These are phyloP conservation scores for Actinomortierella wolfii DNA, from an alignment of 371 early-diverging fungal genomes.

Conservation along the genomic window DNA sequence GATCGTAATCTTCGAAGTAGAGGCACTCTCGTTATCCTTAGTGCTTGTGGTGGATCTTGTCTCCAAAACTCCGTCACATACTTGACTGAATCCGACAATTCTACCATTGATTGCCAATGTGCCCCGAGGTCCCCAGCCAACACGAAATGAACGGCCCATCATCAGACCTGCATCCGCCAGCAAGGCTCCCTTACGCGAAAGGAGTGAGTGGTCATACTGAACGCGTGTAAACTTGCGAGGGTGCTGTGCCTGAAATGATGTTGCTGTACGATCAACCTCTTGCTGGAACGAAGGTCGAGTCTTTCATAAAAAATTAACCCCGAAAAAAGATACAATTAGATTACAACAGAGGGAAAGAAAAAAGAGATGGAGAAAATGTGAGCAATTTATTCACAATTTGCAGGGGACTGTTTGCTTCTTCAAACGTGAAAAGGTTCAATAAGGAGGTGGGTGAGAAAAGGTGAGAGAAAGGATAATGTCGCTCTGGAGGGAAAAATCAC, in stretches of 20 bases:
- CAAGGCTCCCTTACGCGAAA: slow-evolving; percentile 39
- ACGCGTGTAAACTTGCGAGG: slow-evolving; percentile 44
- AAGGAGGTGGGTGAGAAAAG: no score
- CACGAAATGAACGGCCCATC: slow-evolving; percentile 77
- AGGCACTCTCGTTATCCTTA: neutral
- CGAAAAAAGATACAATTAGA: slow-evolving; percentile 3
- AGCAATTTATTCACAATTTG: no score
- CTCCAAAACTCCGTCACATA: slow-evolving; percentile 15
- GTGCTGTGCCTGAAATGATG: slow-evolving; percentile 7
- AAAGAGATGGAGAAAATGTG: neutral
- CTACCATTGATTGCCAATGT: slow-evolving; percentile 49
- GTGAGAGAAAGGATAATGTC: no score
- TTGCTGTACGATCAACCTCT: slow-evolving; percentile 8
- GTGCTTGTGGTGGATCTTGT: slow-evolving; percentile 4
- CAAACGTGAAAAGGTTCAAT: no score
- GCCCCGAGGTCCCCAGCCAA: slow-evolving; percentile 81
- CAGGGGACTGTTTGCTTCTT: no score
- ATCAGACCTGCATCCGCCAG: slow-evolving; percentile 69
- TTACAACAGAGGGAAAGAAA: neutral
- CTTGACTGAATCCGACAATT: slow-evolving; percentile 12
- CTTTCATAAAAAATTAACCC: slow-evolving; percentile 11
- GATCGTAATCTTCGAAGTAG: slow-evolving; percentile 16
- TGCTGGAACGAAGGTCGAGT: slow-evolving; percentile 42
- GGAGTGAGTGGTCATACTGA: slow-evolving; percentile 38
- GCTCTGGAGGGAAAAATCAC: no score